Conservation (phyloP, 805 yeast species). For the Saturnispora quitensis region DNA sequence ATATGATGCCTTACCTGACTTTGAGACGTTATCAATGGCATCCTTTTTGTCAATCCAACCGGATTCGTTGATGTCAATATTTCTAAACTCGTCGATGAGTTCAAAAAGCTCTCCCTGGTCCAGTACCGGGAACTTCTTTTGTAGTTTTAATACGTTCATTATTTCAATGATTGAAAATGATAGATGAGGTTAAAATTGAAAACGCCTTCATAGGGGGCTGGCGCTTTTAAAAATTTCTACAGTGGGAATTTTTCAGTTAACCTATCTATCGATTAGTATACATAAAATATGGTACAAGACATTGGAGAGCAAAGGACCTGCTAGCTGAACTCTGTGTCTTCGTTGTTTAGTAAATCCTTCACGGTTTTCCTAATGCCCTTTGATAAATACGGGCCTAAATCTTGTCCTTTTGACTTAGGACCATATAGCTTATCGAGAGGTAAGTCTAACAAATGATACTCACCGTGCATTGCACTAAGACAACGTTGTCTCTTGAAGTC, state of each 20-base stretch:
- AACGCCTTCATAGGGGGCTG: not conserved
- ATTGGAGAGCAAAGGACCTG: not conserved
- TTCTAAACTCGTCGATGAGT: constrained; percentile 79
- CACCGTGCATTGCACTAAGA: not conserved
- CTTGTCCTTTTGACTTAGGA: constrained; percentile 11
- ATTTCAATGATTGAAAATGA: not conserved
- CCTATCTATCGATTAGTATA: not conserved
- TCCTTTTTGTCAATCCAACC: constrained; percentile 93
- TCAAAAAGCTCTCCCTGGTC: constrained; percentile 80
- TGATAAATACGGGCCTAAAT: constrained; percentile 11
- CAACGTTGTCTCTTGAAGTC: not conserved
- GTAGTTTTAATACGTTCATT: constrained; percentile 10
- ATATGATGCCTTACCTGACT: constrained; percentile 71
- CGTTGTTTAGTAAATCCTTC: not conserved
- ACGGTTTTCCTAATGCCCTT: constrained; percentile 12
- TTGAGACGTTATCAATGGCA: constrained; percentile 74
- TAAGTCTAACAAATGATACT: constrained; percentile 14
- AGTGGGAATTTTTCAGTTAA: not conserved
- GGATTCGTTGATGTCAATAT: constrained; percentile 79
- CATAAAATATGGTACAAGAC: not conserved
- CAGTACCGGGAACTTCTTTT: constrained; percentile 79
- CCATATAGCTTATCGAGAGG: constrained; percentile 17
- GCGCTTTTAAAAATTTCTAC: not conserved
- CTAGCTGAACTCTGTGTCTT: not conserved
- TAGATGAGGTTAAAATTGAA: not conserved